Base-by-base conservation (phyloP, 1,284 basidiomycete species). In the Ustilago tritici region DNA sequence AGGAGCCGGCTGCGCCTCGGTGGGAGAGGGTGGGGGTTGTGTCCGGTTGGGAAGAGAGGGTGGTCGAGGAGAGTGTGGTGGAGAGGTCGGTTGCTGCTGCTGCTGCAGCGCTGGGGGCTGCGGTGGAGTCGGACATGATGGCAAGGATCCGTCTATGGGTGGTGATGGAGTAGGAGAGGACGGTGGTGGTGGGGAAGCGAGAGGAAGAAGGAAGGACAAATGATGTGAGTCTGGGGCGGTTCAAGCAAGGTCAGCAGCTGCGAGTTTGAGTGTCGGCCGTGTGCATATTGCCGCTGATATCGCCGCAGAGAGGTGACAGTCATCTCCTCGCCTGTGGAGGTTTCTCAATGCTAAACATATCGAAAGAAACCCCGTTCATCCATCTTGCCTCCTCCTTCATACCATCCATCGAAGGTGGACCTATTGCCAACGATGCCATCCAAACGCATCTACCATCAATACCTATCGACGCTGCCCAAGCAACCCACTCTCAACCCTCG, bases 1-100 rank as follows among this genome's bases (percentile, higher is more conserved):
- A n/a, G 14, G 69, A 65, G 11, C 61, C 61, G 12, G 35, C 12
- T 5, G 59, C 56, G 9, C 79, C 79, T 32, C 79, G 72, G 17
- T 49, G 50, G 10, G 79, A 80, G 46, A 80, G 73, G 14, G 66
- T 76, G 6, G 57, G 35, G 19, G 56, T 47, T 12, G 57, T 57
- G 35, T 59, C 50, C 12, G 43, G 34, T 17, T 17, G 23, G 28
- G 47, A 31, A 23, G 61, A 56, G 40, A 70, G 38, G 43, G 36
- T n/a, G 50, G 34, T 57, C 47, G 47, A 36, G 40, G 49, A 58
- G 19, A 72, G 40, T 9, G 55, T 61, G 41, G 43, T 6, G 12
- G 61, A 40, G 12, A 72, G 61, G 31, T 72, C 70, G 17, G 56
- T 49, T n/a, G 55, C 52, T 23, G 50, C 36, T 9, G 49, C 49